Evolutionary conservation across 2,329 filamentous ascomycete genomes (phyloP), one percentile per base, ranked within the genome.

Genomic region (Xylaria sp.): DNA sequence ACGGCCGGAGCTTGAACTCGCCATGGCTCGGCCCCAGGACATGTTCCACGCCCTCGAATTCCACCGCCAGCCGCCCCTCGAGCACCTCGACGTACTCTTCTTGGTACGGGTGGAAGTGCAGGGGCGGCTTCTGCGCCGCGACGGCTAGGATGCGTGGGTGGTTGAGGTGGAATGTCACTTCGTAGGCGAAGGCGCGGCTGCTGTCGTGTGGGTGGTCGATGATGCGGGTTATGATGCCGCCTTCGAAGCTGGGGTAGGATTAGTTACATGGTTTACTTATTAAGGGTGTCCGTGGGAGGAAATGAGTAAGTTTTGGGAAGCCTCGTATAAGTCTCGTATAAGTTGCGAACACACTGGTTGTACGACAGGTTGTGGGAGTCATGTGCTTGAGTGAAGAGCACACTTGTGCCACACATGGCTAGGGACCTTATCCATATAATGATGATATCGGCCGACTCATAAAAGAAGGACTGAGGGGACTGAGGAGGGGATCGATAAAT

Each of bases 41-140:
- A 23, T 68, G 65, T 44, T 77, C 76, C 37, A 71, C 50, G 37
- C 77, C 78, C 32, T 76, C 74, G 23, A 78, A 56, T 54, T 79
- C 77, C 18, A 77, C 63, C 9, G 73, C 75, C 5, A 79, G 63
- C 18, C 71, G 70, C 3, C 78, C 78, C 48, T 78, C 73, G 2
- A 78, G 58, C 20, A 79, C 75, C 50, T 78, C 68, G 7, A 80
- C 61, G 68, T 78, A 80, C 67, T 80, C 78, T 39, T 75, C 72
- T 59, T 80, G 78, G 63, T 76, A 74, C 7, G 78, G 76, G 59
- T 80, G 78, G 41, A 80, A 79, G 65, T 80, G 78, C 8, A 77
- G 64, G 23, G 78, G 78, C 15, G 77, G 77, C 59, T 77, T 79
- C 60, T 63, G 69, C 25, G 74, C 67, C n/a, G 74, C 75, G 2